Percentiles rank a stretch among this genome's conserved stretches.
phyloP scores from a whole-genome alignment of 2,329 filamentous ascomycete genomes.

The Fusarium multiceps region DNA sequence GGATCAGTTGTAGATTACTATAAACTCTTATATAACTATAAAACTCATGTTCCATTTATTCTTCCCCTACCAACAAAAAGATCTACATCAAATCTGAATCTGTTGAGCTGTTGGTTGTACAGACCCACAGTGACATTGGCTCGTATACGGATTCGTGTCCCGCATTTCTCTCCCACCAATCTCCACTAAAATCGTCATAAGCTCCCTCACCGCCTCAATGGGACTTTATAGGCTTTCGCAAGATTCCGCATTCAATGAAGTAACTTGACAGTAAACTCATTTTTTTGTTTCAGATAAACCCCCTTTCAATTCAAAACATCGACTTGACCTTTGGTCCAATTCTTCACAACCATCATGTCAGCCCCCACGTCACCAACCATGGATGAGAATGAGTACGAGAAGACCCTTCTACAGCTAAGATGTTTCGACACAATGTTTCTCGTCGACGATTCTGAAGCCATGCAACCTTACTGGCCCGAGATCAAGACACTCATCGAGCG shows the following conservation, averaged over 20 bases:
- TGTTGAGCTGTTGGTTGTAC: background rate
- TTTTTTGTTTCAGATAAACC: background rate
- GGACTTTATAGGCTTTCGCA: background rate
- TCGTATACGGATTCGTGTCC: background rate
- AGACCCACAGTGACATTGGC: background rate
- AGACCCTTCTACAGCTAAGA: constrained; percentile 15
- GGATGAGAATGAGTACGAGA: constrained; percentile 8
- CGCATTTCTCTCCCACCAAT: background rate
- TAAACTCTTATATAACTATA: background rate
- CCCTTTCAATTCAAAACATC: background rate
- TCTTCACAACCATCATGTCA: background rate
- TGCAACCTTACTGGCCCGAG: constrained; percentile 22
- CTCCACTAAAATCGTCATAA: constrained; percentile 8
- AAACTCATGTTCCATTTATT: background rate
- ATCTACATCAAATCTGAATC: background rate
- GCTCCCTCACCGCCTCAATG: constrained; percentile 13
- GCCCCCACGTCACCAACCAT: background rate
- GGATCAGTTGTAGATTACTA: background rate
- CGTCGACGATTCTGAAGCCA: constrained; percentile 12
- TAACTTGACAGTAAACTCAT: background rate
- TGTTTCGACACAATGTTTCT: constrained; percentile 25
- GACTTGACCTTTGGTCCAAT: background rate
- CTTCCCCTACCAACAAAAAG: accelerated
- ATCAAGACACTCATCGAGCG: constrained; percentile 25
- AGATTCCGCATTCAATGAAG: background rate